Evolutionary conservation across 768 basidiomycete genomes (phyloP), one percentile per base, ranked within the genome.

Genomic region (Cyclocybe cylindracea): DNA sequence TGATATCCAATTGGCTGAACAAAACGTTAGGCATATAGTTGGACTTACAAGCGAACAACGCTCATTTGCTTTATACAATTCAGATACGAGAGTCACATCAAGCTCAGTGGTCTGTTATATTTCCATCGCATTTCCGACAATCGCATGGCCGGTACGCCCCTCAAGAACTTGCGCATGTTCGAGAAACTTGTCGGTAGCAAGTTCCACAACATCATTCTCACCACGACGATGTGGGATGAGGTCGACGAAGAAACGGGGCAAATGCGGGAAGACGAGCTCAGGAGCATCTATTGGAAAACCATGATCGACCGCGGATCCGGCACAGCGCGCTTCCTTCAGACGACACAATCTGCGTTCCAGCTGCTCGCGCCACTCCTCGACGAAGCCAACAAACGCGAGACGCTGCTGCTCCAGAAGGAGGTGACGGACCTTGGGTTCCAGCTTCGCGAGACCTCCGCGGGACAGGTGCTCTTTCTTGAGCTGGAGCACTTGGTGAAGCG

Each of bases 81-180:
- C 24, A 24, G 24, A 24, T 31, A 39, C 7, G 32, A 13, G 6
- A 24, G 31, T 36, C 24, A 36, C 16, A 53, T 35, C 8, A 39
- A 44, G 4, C 38, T 47, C 10, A 41, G 46, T n/a, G 52, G 52
- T 10, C 46, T 53, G 11, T n/a, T 53, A 4, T 53, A 53, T 33
- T 46, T 53, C 11, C 46, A 53, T 7, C 46, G 48, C 10, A 38
- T 53, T 3, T 37, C 46, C 18, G 6, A 7, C n/a, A 37, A 47
- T 41, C 52, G 52, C 3, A 34, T 43, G 16, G 35, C 41, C 3
- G 35, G 40, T 4, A 42, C 39, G 5, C 29, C 39, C 6, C 10
- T n/a, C 11, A 33, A 31, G 6, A 53, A 42, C 24, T 35, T 53
- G 6, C 13, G 5, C 9, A 44, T 48, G n/a, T 43, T 53, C 5